A percentile compares a stretch with the other conserved stretches of the same genome.
Evolutionary conservation across 139 green algal species (phyloP).

Genomic region (Chlorella sp.): DNA sequence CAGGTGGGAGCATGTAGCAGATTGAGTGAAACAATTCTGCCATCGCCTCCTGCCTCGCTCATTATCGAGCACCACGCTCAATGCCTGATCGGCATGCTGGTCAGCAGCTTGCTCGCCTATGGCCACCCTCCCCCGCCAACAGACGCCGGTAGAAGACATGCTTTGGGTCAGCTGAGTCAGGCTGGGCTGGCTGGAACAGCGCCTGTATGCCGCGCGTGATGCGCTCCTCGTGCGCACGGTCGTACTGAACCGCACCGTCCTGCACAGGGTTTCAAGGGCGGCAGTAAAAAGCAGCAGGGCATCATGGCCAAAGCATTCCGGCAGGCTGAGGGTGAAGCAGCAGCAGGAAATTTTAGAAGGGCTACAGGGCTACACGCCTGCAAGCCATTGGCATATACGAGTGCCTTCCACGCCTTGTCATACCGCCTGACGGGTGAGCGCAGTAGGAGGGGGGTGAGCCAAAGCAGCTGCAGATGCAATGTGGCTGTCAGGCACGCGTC

Average conservation of each 20-base stretch:
- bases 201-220: neutral
- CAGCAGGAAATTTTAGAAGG: neutral
- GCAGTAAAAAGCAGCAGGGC: too few species aligned
- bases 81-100: neutral
- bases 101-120: neutral
- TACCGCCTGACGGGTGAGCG: constrained; percentile 14
- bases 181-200: too few species aligned
- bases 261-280: too few species aligned
- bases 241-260: constrained; percentile 4
- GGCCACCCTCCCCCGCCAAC: neutral
- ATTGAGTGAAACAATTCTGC: neutral
- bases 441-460: neutral
- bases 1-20: neutral
- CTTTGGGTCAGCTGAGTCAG: too few species aligned
- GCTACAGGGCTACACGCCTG: neutral
- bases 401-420: constrained; percentile 40
- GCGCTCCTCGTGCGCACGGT: constrained; percentile 10
- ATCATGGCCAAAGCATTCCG: too few species aligned
- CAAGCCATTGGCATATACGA: constrained; percentile 33
- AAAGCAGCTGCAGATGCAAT: neutral
- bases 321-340: too few species aligned
- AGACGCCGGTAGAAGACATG: neutral
- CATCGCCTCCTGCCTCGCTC: neutral
- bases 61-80: neutral
- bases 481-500: neutral